A percentile compares a stretch with the other conserved stretches of the same genome.
phyloP scores from a whole-genome alignment of 2,329 filamentous ascomycete species.

The Fusarium clavum region DNA sequence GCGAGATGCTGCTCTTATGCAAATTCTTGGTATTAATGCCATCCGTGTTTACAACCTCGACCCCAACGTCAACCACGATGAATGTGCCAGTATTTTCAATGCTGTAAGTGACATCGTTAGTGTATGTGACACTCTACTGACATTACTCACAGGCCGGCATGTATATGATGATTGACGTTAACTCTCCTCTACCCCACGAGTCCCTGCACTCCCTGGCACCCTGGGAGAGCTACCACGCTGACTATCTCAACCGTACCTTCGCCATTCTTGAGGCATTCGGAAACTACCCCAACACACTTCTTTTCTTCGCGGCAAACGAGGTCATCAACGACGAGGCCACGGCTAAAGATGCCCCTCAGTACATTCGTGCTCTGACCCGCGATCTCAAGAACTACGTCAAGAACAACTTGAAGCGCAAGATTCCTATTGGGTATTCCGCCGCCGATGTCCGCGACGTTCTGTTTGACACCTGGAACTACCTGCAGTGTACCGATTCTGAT shows the following conservation, averaged over 20 bases:
- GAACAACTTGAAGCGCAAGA: slow-evolving; percentile 73
- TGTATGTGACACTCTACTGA: slow-evolving; percentile 3
- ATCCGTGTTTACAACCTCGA: slow-evolving; percentile 78
- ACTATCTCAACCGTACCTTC: slow-evolving; percentile 74
- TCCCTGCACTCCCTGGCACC: slow-evolving; percentile 66
- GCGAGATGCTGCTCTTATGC: slow-evolving; percentile 74
- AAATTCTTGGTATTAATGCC: slow-evolving; percentile 72
- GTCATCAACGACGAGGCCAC: slow-evolving; percentile 76
- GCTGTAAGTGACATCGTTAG: slow-evolving; percentile 52
- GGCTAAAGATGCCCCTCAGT: slow-evolving; percentile 73
- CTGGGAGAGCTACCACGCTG: slow-evolving; percentile 68
- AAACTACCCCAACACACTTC: slow-evolving; percentile 74
- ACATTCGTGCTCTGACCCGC: slow-evolving; percentile 78
- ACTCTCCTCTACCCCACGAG: slow-evolving; percentile 71
- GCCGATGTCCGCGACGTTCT: slow-evolving; percentile 81
- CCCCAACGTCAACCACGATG: slow-evolving; percentile 73
- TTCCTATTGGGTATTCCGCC: slow-evolving; percentile 84
- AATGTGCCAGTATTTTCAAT: slow-evolving; percentile 76
- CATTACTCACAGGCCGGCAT: slow-evolving; percentile 64
- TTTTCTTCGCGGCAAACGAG: slow-evolving; percentile 84
- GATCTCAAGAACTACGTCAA: slow-evolving; percentile 86
- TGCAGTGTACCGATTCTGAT: slow-evolving; percentile 72
- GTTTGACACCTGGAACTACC: slow-evolving; percentile 79
- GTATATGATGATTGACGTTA: slow-evolving; percentile 77
- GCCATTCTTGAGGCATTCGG: slow-evolving; percentile 75